Evolutionary conservation across 2,329 filamentous ascomycete genomes (phyloP).

Genomic region (Colletotrichum costaricense): DNA sequence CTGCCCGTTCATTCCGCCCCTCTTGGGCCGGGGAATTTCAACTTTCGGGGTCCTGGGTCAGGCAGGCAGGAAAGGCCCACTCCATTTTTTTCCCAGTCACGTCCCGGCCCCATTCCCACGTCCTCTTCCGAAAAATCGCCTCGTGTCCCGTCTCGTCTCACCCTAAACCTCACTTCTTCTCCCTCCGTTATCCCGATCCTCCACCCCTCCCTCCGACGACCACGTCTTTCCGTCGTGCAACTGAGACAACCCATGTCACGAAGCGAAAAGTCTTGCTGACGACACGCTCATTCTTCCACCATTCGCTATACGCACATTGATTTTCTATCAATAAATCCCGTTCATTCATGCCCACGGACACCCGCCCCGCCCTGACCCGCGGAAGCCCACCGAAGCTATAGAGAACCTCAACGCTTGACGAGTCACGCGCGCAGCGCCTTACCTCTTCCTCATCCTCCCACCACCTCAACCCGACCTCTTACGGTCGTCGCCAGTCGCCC

Average conservation of each 20-base stretch:
- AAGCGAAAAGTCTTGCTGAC: neutral
- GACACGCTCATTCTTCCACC: neutral
- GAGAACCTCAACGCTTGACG: neutral
- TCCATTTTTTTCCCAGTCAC: constrained; percentile 28
- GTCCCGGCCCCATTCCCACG: constrained; percentile 29
- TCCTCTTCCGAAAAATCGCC: constrained; percentile 34
- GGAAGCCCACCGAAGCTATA: neutral
- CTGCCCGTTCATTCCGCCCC: neutral
- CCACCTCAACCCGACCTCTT: neutral
- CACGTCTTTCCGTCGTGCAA: constrained; percentile 1
- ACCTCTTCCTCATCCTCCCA: neutral
- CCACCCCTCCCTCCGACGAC: neutral
- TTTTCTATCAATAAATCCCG: neutral
- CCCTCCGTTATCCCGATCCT: constrained; percentile 19
- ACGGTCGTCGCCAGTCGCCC: neutral
- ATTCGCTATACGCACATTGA: neutral
- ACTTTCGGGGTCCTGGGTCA: constrained; percentile 33
- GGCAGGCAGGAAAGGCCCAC: neutral
- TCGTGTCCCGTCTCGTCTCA: constrained; percentile 34
- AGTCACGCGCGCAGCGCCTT: constrained; percentile 14
- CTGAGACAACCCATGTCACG: neutral
- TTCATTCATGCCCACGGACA: neutral
- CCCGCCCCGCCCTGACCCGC: neutral
- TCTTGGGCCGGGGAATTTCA: constrained; percentile 22
- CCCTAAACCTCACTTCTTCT: constrained; percentile 17